Base-by-base conservation (phyloP, 371 early-diverging fungal species). In the Dinochytrium kinnereticum region DNA sequence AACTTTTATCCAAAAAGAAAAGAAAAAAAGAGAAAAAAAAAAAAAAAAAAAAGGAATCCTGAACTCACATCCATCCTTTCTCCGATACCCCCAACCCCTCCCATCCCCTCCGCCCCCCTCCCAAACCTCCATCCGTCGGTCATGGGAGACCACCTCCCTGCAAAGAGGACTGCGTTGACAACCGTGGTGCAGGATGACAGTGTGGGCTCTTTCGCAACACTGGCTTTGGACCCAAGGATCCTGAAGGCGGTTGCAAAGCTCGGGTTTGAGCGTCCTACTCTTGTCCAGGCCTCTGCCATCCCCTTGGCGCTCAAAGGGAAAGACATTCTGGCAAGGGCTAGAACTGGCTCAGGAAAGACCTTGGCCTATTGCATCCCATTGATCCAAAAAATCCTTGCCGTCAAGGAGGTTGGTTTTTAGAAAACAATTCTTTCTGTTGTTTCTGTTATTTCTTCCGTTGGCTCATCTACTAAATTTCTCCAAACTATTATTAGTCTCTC, bases 341-440 rank as follows among this genome's bases (percentile, higher is more conserved):
- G 96, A 40, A 99, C 99, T 0, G 99, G 99, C 51, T 95, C 95
- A 72, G 99, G 99, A 71, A 99, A 99, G 83, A 99, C 99, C 19
- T 94, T 95, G 17, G 96, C 99, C 0, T 99, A 98, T 86, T 89
- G 94, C 64, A 80, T 99, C 50, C 99, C 99, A 0, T 87, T 98
- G 17, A 78, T 99, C 49, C 96, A 98, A 82, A 93, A 94, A 80
- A 91, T 97, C 7, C 85, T 98, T 44, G 69, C 79, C 1, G 75
- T 81, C 24, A 93, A 94, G 82, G 81, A 65, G 72, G 81, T 75
- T 78, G 59, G 26, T 7, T 28, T 61, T 13, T 7, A 34, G 10
- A 10, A 30, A 15, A 55, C 15, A 17, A 7, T 30, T 30, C 57
- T 19, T 19, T 55, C n/a, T n/a, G n/a, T 15, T 24, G 30, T 31